Base-by-base conservation (phyloP, 352 stramenopile genomes). In the Phytophthora gonapodyides region DNA sequence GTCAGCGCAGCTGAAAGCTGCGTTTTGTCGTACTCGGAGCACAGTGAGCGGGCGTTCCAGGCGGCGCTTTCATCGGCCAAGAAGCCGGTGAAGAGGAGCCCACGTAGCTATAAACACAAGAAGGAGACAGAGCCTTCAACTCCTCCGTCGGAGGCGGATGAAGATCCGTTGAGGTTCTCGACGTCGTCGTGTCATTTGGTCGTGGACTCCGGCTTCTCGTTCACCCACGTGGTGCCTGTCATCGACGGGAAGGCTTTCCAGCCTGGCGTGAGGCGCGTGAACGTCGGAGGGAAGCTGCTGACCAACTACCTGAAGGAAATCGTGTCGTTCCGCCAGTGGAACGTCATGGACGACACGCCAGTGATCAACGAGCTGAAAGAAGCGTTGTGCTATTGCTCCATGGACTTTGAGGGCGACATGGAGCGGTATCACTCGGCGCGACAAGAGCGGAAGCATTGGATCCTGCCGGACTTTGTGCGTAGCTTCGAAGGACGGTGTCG, bases 291-390 rank as follows among this genome's bases (percentile, higher is more conserved):
- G 17, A 98, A 98, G 59, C 67, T 99, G 48, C 74, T 99, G 54
- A 98, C 96, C 2, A 98, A 99, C 74, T 98, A 98, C 64, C 72
- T 98, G 5, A 98, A 98, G 63, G 96, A 99, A 75, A 84, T 97
- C 44, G 83, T 98, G 8, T 98, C 89, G 10, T 99, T 97, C 64
- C 82, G 96, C 11, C 96, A 99, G 65, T 98, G 87, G 75, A 98
- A 99, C 65, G 88, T 99, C 55, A 98, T 98, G 91, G 94, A 99
- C 61, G 78, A 91, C 33, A 79, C 77, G 21, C 57, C 55, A 8
- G 63, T 92, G 16, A 83, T 92, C 33, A 88, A 92, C 47, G 72
- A 93, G 44, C 76, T 97, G 5, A 98, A 98, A 59, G 82, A 98
- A 61, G 54, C 88, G 24, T 60, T 98, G 5, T 97, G 87, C 53